A percentile compares a stretch with the other conserved stretches of the same genome.
Conservation (phyloP, 495 filamentous ascomycete species). For the Haplographium delicatum region DNA sequence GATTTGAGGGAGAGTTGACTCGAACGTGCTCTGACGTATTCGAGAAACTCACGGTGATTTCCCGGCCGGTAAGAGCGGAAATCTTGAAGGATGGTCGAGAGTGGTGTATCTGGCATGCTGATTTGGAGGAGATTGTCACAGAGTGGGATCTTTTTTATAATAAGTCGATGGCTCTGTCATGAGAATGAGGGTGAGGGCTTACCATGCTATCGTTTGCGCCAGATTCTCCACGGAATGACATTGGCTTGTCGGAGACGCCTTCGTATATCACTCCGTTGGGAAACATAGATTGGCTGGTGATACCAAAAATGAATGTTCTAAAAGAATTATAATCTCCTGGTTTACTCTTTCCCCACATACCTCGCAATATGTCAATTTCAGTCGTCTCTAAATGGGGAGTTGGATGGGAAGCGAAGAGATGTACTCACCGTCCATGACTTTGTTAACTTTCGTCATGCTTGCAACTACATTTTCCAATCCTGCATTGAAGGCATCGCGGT, state of each 20-base stretch:
- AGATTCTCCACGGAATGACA: constrained; percentile 78
- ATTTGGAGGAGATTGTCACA: constrained; percentile 79
- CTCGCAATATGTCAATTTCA: constrained; percentile 33
- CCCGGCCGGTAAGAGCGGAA: constrained; percentile 81
- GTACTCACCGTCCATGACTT: constrained; percentile 65
- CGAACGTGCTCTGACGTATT: constrained; percentile 56
- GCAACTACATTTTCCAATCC: constrained; percentile 55
- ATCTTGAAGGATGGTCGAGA: constrained; percentile 78
- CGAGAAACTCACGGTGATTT: constrained; percentile 79
- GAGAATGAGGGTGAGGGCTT: constrained; percentile 20
- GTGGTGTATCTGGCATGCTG: constrained; percentile 73
- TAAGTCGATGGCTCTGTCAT: background rate
- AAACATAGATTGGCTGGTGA: constrained; percentile 86
- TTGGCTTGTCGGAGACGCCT: constrained; percentile 64
- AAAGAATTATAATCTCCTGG: constrained; percentile 74
- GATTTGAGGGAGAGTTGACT: constrained; percentile 51
- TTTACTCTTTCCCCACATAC: constrained; percentile 82
- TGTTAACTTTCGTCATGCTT: constrained; percentile 66
- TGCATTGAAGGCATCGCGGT: constrained; percentile 54
- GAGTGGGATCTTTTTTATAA: constrained; percentile 58
- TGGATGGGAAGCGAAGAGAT: constrained; percentile 5
- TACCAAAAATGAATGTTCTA: constrained; percentile 92
- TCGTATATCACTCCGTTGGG: constrained; percentile 85
- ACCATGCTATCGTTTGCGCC: constrained; percentile 87
- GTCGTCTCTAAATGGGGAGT: constrained; percentile 17